Base-by-base conservation (phyloP, 495 filamentous ascomycete species). In the Hypoxylon lienhwacheense region DNA sequence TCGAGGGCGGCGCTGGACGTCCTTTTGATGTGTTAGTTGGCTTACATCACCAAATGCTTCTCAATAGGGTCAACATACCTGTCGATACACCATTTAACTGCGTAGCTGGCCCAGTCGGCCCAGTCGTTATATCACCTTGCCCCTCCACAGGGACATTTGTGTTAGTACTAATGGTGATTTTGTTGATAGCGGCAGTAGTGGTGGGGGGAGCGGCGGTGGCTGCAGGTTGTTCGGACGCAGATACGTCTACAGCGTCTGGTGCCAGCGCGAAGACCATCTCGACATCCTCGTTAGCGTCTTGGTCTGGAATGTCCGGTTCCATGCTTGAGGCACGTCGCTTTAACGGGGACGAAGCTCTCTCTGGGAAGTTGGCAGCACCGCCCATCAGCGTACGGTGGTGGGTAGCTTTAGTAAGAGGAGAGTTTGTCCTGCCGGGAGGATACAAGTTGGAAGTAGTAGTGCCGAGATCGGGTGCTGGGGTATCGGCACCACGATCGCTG, bases 401-500 rank as follows among this genome's bases (percentile, higher is more conserved):
- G 32, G 73, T 59, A 22, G 71, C 65, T 52, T 66, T 69, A 47
- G 71, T 51, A 31, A 71, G 59, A 0, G 77, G 76, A 12, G 75
- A 78, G 20, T 53, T 59, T 65, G 66, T 66, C 71, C 69, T 62
- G 52, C 40, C 54, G 24, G 46, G 39, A 14, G 53, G 45, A 22
- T 33, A 26, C 3, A 55, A 6, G 35, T 37, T 56, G 46, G 42
- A 29, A 24, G 50, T n/a, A 2, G 39, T 16, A 45, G 55, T 43
- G 17, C 19, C 19, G 5, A 33, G 33, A 8, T 68, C 63, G 10
- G 63, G 63, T 5, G 49, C 58, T 7, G 65, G 58, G 5, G 69
- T 79, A 34, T 85, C 82, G 57, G 76, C 73, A 50, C 67, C 72
- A 35, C 77, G 70, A 58, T 87, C 85, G 55, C 79, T 79, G 49